Conservation (phyloP, 371 early-diverging fungal genomes). For the Apophysomyces variabilis region DNA sequence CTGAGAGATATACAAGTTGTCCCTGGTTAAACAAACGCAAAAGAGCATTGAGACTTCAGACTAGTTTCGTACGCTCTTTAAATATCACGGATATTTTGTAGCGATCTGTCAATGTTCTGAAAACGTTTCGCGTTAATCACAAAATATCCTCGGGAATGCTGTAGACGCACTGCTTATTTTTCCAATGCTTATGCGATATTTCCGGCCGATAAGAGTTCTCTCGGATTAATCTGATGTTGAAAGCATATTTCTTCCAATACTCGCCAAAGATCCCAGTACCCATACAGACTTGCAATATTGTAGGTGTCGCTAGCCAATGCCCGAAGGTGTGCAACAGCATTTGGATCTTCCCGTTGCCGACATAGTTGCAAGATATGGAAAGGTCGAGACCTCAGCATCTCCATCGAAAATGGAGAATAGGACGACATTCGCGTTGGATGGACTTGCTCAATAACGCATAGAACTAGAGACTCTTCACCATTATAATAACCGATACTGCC, state of each 20-base stretch:
- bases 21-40: no score
- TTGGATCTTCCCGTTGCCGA: conserved; percentile 31
- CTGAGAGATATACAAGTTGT: no score
- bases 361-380: conserved; percentile 33
- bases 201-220: conserved; percentile 19
- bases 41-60: no score
- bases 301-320: conserved; percentile 32
- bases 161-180: no score
- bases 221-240: conserved; percentile 36
- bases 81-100: no score
- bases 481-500: neutral
- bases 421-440: neutral
- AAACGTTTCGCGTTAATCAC: no score
- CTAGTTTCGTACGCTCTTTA: no score
- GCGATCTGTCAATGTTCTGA: no score
- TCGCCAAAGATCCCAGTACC: conserved; percentile 50
- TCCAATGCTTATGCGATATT: neutral
- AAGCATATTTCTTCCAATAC: conserved; percentile 46
- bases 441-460: conserved; percentile 8
- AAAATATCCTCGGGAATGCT: no score
- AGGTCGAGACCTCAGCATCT: conserved; percentile 22
- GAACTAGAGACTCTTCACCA: neutral
- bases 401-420: conserved; percentile 14
- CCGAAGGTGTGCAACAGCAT: conserved; percentile 14
- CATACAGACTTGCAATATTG: conserved; percentile 36